Conservation (phyloP, 257 asterid genomes). For the Penstemon eatonii region DNA sequence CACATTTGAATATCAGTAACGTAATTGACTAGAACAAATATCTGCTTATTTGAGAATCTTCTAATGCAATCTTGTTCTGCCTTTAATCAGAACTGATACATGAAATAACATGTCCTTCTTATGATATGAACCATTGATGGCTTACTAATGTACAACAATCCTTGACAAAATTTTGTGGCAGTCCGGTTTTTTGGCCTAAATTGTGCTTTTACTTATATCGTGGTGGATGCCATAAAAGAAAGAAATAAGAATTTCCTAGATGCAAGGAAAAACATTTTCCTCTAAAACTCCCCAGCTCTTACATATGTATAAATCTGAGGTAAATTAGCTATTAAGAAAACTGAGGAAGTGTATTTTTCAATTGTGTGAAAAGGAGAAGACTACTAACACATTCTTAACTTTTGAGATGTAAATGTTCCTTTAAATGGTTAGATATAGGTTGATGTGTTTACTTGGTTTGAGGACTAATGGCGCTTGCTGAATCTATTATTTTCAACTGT, state of each 20-base stretch:
- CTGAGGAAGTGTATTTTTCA: not conserved
- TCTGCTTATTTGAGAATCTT: not conserved
- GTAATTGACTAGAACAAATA: not conserved
- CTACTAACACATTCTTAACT: no score
- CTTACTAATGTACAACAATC: not conserved
- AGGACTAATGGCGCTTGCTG: not conserved
- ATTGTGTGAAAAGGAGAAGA: not conserved
- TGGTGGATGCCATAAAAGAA: not conserved
- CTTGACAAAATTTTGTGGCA: not conserved
- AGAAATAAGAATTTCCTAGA: not conserved
- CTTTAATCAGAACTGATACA: constrained; percentile 3
- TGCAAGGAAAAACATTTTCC: not conserved
- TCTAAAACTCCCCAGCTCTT: not conserved
- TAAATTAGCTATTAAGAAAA: not conserved
- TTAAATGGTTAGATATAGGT: no score
- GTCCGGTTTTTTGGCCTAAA: not conserved
- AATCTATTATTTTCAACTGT: not conserved
- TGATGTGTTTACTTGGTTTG: no score
- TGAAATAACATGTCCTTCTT: not conserved
- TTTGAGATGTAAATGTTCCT: no score
- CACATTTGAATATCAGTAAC: not conserved
- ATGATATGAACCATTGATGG: not conserved
- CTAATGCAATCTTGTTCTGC: not conserved
- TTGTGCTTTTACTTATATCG: not conserved
- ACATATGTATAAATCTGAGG: not conserved